Conservation (phyloP, 257 asterid genomes). For the Parsonsia alboflavescens region DNA sequence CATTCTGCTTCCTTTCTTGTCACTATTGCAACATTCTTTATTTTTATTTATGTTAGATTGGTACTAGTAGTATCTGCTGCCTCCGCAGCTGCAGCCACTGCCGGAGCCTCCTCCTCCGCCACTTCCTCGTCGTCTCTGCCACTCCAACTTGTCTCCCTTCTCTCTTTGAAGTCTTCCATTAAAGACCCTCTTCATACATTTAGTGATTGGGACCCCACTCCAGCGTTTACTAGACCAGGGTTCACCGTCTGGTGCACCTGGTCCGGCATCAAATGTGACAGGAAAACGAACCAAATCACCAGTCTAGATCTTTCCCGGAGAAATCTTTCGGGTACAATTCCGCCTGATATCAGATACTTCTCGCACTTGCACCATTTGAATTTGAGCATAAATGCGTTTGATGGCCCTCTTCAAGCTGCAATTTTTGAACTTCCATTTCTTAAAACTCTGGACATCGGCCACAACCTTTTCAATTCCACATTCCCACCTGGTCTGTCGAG, state of each 20-base stretch:
- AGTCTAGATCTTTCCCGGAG: conserved; percentile 58
- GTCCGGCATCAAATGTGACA: conserved; percentile 70
- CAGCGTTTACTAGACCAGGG: conserved; percentile 30
- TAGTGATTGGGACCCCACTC: conserved; percentile 57
- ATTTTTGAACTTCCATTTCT: conserved; percentile 57
- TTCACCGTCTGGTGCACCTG: conserved; percentile 68
- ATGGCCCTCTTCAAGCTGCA: conserved; percentile 49
- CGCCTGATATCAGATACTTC: conserved; percentile 39
- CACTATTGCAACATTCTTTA: conserved; percentile 10
- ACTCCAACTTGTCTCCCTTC: conserved; percentile 47
- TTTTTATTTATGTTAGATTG: conserved; percentile 20
- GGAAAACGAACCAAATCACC: conserved; percentile 35
- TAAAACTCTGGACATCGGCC: conserved; percentile 55
- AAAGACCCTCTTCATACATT: conserved; percentile 55
- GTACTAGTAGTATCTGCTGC: not conserved
- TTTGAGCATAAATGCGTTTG: conserved; percentile 62
- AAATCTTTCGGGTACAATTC: conserved; percentile 66
- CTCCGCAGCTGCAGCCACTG: conserved; percentile 2
- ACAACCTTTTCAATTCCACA: conserved; percentile 60
- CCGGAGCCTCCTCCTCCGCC: conserved; percentile 8
- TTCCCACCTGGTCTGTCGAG: conserved; percentile 57
- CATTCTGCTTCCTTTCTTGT: conserved; percentile 11
- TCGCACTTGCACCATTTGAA: conserved; percentile 52
- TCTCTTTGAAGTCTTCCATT: conserved; percentile 57
- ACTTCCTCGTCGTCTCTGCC: conserved; percentile 30